Evolutionary conservation across 495 filamentous ascomycete species (phyloP).

Genomic region (Cercophora scortea): DNA sequence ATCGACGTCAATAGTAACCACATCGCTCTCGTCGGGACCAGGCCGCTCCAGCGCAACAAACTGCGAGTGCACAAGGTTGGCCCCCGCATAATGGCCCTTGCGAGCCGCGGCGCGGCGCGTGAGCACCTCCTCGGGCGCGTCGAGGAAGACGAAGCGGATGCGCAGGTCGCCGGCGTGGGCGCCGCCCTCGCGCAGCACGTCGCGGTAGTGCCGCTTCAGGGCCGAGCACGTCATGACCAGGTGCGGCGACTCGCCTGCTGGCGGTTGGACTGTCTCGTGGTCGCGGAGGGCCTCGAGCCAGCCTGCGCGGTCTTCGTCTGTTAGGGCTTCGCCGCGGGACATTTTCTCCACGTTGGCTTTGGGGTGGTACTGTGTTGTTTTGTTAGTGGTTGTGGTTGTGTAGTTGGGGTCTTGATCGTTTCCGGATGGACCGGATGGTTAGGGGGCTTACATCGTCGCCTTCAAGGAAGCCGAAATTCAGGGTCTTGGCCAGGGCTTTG

Average conservation of each 20-base stretch:
- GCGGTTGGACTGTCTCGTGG: slow-evolving; percentile 7
- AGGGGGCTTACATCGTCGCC: slow-evolving; percentile 39
- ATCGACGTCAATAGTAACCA: slow-evolving; percentile 8
- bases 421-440: background rate
- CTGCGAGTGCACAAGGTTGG: slow-evolving; percentile 12
- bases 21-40: slow-evolving; percentile 10
- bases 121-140: slow-evolving; percentile 8
- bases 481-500: slow-evolving; percentile 14
- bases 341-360: slow-evolving; percentile 20
- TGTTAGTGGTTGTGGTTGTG: background rate
- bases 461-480: slow-evolving; percentile 32
- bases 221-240: slow-evolving; percentile 19
- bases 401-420: background rate
- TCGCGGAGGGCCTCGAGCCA: slow-evolving; percentile 18
- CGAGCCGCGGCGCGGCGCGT: slow-evolving; percentile 5
- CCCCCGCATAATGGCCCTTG: slow-evolving; percentile 13
- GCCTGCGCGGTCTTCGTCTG: slow-evolving; percentile 17
- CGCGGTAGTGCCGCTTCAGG: slow-evolving; percentile 16
- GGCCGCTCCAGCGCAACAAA: slow-evolving; percentile 14
- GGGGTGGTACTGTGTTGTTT: slow-evolving; percentile 15
- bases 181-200: slow-evolving; percentile 10
- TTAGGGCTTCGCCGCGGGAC: slow-evolving; percentile 12
- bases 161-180: slow-evolving; percentile 3
- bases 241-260: background rate
- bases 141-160: slow-evolving; percentile 14